Conservation (phyloP, 139 green algal genomes). For the Bryopsis sp. region DNA sequence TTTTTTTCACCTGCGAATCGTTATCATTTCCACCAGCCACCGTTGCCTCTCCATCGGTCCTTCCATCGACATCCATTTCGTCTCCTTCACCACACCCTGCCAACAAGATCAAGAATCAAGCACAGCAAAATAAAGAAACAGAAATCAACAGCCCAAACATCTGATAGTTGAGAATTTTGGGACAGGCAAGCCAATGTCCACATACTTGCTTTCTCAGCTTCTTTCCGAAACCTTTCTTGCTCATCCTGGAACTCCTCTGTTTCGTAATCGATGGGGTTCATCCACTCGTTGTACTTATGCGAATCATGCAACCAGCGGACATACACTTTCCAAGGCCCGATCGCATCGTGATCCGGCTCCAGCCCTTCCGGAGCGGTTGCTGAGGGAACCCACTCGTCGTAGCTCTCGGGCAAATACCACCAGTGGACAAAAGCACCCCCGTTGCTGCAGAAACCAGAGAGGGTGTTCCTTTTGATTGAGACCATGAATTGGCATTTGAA, state of each 20-base stretch:
- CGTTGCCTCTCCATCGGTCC: too few relatives aligned
- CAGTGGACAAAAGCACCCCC: slow-evolving; percentile 57
- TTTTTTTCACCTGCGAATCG: too few relatives aligned
- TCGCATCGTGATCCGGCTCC: slow-evolving; percentile 21
- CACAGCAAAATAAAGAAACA: too few relatives aligned
- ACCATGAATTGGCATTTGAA: too few relatives aligned
- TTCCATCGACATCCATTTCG: too few relatives aligned
- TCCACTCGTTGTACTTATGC: slow-evolving; percentile 88
- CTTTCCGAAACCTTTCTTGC: slow-evolving; percentile 24
- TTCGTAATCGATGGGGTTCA: slow-evolving; percentile 79
- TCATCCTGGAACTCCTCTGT: slow-evolving; percentile 39
- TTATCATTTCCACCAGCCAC: too few relatives aligned
- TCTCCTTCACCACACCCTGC: too few relatives aligned
- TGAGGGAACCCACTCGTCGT: slow-evolving; percentile 65
- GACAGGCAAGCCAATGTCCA: background rate
- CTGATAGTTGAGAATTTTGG: too few relatives aligned
- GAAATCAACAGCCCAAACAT: too few relatives aligned
- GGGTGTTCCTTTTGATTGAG: too few relatives aligned
- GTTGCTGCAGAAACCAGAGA: slow-evolving; percentile 32
- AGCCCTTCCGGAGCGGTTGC: slow-evolving; percentile 35
- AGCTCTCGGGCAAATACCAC: slow-evolving; percentile 74
- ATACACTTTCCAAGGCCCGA: slow-evolving; percentile 27
- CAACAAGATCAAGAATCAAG: too few relatives aligned
- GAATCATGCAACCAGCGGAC: slow-evolving; percentile 62
- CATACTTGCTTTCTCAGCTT: slow-evolving; percentile 12